A percentile compares a stretch with the other conserved stretches of the same genome.
Conservation (phyloP, 2,329 filamentous ascomycete genomes). For the Macrophomina tecta region DNA sequence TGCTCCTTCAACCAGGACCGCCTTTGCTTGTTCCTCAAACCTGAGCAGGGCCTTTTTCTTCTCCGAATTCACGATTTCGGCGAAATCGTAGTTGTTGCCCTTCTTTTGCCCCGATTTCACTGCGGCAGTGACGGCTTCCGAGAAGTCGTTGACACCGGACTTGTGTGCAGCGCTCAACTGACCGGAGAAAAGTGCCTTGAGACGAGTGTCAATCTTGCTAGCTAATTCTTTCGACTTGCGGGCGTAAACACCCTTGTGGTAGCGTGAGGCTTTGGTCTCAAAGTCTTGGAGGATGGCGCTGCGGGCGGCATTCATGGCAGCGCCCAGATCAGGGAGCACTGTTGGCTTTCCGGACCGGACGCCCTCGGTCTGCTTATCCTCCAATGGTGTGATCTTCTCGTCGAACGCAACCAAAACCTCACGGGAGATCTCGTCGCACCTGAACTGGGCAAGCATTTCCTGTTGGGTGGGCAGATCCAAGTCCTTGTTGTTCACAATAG, state of each 20-base stretch:
- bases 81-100: constrained; percentile 89
- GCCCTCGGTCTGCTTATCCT: constrained; percentile 81
- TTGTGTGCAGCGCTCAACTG: constrained; percentile 91
- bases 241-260: constrained; percentile 94
- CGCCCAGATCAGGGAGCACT: constrained; percentile 77
- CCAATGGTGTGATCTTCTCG: constrained; percentile 77
- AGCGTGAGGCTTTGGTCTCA: constrained; percentile 86
- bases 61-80: constrained; percentile 85
- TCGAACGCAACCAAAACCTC: constrained; percentile 89
- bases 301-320: constrained; percentile 73
- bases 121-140: constrained; percentile 80
- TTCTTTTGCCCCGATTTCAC: constrained; percentile 95
- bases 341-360: constrained; percentile 73
- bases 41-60: constrained; percentile 76
- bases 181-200: constrained; percentile 87
- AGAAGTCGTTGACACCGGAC: constrained; percentile 81
- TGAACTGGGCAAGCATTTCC: constrained; percentile 93
- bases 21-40: constrained; percentile 78
- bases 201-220: constrained; percentile 81
- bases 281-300: constrained; percentile 80
- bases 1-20: constrained; percentile 77
- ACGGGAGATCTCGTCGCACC: constrained; percentile 93
- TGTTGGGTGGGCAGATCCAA: constrained; percentile 96
- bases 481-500: constrained; percentile 99
- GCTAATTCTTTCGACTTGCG: constrained; percentile 86